These are phyloP conservation scores for Colletotrichum sp. DNA, from an alignment of 2,329 filamentous ascomycete species.

Conservation along the genomic window DNA sequence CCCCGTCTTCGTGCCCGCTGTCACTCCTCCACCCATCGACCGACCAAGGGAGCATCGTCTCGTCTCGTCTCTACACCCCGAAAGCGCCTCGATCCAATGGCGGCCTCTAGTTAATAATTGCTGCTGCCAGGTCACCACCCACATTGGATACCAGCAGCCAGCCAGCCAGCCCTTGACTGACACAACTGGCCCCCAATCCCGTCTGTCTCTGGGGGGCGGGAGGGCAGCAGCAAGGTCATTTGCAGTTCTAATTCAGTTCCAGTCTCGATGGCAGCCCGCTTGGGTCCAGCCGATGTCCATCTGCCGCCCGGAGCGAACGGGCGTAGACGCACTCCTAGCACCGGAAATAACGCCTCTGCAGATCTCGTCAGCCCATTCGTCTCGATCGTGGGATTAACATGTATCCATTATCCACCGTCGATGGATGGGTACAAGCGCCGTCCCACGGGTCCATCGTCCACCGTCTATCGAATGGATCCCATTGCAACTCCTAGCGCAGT, in stretches of 20 bases:
- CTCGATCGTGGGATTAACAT: neutral
- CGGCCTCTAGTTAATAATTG: neutral
- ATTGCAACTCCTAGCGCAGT: neutral
- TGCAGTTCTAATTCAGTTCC: neutral
- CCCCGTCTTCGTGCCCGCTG: neutral
- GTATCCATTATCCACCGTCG: neutral
- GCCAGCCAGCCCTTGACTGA: neutral
- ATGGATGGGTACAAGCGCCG: neutral
- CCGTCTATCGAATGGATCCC: neutral
- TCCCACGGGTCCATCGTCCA: neutral
- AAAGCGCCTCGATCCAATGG: neutral
- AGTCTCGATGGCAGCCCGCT: neutral
- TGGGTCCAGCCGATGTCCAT: neutral
- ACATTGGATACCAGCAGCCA: neutral
- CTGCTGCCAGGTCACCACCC: neutral
- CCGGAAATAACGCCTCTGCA: constrained; percentile 8
- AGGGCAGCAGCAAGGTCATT: neutral
- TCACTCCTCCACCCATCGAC: neutral
- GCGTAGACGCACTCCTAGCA: neutral
- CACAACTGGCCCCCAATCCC: neutral
- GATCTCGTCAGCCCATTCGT: neutral
- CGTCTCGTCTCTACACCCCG: neutral
- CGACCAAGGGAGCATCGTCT: neutral
- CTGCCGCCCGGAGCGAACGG: constrained; percentile 7
- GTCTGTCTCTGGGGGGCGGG: neutral